Base-by-base conservation (phyloP, 768 basidiomycete genomes). In the Steccherinum ochraceum region DNA sequence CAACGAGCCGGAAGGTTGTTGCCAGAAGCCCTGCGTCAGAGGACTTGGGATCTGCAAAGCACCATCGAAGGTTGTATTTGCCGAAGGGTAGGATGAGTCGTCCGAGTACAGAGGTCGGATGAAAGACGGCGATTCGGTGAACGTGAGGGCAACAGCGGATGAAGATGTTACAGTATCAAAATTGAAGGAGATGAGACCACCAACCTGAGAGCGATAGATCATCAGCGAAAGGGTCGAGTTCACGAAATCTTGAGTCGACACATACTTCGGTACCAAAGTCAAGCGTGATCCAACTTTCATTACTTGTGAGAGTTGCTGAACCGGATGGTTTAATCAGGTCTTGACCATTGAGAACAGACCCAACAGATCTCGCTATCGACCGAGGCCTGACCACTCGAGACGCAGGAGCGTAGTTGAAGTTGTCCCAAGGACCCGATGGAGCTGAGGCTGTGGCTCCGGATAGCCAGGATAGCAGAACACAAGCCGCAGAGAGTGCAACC, bases 71-170 rank as follows among this genome's bases (percentile, higher is more conserved):
- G 69, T 73, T 11, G 71, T 73, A 4, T 77, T 78, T 4, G 61
- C 55, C 2, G 66, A 53, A 1, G 65, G 58, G 26, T 59, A 61
- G 3, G 65, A 53, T 1, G 68, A 68, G 58, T 81, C 79, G 53
- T 81, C 80, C 0, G 79, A 80, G 1, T 72, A 70, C 2, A 65
- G 63, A 1, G 79, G 75, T 16, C 75, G 70, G 25, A 81, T 79
- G 67, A 79, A 80, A 35, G 66, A 46, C 0, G 80, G 74, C 0
- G 80, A 81, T 54, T 83, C 80, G 1, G 78, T 78, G 68, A 81
- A 83, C 0, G 79, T 74, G 26, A 83, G 71, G 0, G 77, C 71
- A 10, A 80, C 60, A 0, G 71, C 55, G 0, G 77, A 69, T 0
- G 56, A 52, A 0, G 67, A 50, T 0, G 69, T 57, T 13, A 67